A percentile compares a stretch with the other conserved stretches of the same genome.
These are phyloP conservation scores for Aegilops longissima DNA, from an alignment of 176 grass and related monocot species.

Conservation along the genomic window DNA sequence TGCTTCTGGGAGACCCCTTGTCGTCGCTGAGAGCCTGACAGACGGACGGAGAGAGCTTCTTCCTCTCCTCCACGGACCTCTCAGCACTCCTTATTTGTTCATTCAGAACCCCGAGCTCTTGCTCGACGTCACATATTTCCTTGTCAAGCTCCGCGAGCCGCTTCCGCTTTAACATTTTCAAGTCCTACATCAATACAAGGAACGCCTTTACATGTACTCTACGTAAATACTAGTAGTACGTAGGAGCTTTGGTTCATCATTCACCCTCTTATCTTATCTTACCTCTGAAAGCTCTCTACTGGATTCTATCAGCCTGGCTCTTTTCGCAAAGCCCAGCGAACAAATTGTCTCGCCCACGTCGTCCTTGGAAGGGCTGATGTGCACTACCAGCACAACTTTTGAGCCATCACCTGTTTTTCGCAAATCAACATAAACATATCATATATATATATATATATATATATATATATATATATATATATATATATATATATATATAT, in stretches of 20 bases:
- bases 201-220: too few relatives aligned
- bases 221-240: too few relatives aligned
- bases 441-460: neutral
- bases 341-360: constrained; percentile 78
- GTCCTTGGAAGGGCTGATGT: constrained; percentile 68
- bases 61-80: constrained; percentile 50
- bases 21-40: constrained; percentile 29
- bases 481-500: too few relatives aligned
- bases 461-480: neutral
- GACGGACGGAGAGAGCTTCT: constrained; percentile 16
- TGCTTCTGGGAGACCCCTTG: constrained; percentile 83
- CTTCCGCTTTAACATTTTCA: constrained; percentile 62
- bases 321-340: constrained; percentile 73
- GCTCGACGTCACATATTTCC: constrained; percentile 52
- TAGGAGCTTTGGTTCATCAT: neutral
- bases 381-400: constrained; percentile 92
- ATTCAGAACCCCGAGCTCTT: constrained; percentile 55
- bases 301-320: constrained; percentile 69
- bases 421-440: constrained; percentile 1
- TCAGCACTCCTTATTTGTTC: constrained; percentile 58
- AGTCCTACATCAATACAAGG: constrained; percentile 48
- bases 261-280: constrained; percentile 4
- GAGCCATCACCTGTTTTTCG: constrained; percentile 58
- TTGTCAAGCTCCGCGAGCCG: constrained; percentile 55
- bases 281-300: constrained; percentile 69